phyloP scores from a whole-genome alignment of 2,329 filamentous ascomycete genomes.

The Calycina herbarum region DNA sequence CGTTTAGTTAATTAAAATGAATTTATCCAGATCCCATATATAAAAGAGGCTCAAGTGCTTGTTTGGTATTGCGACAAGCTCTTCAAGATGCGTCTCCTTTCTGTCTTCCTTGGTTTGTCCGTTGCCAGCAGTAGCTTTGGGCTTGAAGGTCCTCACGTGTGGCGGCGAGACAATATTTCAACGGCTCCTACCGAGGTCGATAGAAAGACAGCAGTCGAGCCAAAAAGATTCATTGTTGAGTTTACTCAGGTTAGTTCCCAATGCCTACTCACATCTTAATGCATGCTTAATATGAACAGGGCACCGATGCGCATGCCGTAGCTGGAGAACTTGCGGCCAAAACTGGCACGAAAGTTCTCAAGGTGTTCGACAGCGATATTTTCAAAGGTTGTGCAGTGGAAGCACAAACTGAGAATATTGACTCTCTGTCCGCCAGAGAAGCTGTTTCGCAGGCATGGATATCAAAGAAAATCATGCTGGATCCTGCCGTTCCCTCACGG shows the following conservation, averaged over 20 bases:
- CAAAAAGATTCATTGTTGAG: constrained; percentile 10
- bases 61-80: no score
- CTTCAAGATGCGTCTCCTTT: no score
- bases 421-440: background rate
- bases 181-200: constrained; percentile 5
- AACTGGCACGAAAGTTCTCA: constrained; percentile 6
- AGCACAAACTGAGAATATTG: constrained; percentile 1
- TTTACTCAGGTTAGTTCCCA: background rate
- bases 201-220: constrained; percentile 6
- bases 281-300: background rate
- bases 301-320: background rate
- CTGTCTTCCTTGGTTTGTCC: no score
- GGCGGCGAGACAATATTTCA: background rate
- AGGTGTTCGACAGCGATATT: constrained; percentile 9
- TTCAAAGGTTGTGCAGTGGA: constrained; percentile 8
- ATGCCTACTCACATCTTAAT: background rate
- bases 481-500: background rate
- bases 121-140: no score
- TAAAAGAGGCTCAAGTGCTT: no score
- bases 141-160: background rate
- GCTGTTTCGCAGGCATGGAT: constrained; percentile 5
- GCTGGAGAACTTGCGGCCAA: background rate
- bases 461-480: constrained; percentile 7
- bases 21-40: no score
- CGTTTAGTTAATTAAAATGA: no score